Conservation (phyloP, 73 alveolate species). For the Paramecium pentaurelia region DNA sequence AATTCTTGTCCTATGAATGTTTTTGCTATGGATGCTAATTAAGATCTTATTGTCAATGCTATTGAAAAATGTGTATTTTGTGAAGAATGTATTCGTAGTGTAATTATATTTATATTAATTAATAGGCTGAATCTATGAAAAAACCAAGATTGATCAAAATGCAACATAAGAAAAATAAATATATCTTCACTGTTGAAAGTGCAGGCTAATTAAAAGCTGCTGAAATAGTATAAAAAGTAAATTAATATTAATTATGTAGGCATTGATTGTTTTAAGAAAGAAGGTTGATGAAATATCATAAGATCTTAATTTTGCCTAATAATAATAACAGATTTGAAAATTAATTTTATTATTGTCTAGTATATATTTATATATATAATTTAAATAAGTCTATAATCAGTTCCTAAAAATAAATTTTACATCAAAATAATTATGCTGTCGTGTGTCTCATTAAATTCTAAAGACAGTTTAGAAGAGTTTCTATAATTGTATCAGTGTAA, state of each 20-base stretch:
- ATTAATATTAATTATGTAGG: background rate
- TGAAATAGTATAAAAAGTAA: conserved; percentile 80
- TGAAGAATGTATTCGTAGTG: conserved; percentile 70
- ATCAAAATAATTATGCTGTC: background rate
- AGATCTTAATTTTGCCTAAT: background rate
- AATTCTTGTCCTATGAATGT: conserved; percentile 69
- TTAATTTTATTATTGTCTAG: background rate
- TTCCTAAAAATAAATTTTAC: background rate
- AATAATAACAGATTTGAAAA: background rate
- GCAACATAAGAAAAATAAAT: conserved; percentile 82
- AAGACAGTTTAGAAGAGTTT: background rate
- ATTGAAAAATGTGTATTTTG: conserved; percentile 76
- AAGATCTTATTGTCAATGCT: conserved; percentile 71
- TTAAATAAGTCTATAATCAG: background rate
- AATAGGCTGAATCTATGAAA: conserved; percentile 63
- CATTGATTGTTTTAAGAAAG: background rate
- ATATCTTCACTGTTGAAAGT: conserved; percentile 83
- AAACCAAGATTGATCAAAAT: conserved; percentile 82
- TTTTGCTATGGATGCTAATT: conserved; percentile 62
- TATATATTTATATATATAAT: background rate
- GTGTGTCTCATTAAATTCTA: background rate
- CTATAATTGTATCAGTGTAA: background rate
- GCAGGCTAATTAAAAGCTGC: conserved; percentile 90
- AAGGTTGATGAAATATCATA: background rate
- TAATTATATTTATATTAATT: background rate